phyloP scores from a whole-genome alignment of 148 eudicot genomes.

The Gaultheria prostrata region DNA sequence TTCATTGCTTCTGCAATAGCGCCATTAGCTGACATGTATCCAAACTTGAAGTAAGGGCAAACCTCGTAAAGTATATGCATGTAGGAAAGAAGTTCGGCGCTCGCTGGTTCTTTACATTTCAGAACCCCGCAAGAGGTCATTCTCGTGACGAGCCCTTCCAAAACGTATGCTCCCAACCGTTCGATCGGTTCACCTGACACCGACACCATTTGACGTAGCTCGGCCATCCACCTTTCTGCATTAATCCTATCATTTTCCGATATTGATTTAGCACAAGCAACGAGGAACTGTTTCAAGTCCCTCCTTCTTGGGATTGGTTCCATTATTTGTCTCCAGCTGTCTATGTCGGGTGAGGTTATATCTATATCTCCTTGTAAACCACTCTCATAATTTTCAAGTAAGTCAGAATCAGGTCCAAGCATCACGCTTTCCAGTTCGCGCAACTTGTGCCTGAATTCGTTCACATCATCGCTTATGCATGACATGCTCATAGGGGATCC shows the following conservation, averaged over 20 bases:
- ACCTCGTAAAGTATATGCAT: slow-evolving; percentile 44
- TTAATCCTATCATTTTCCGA: slow-evolving; percentile 28
- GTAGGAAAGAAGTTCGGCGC: slow-evolving; percentile 34
- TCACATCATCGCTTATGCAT: slow-evolving; percentile 31
- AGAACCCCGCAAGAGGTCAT: slow-evolving; percentile 37
- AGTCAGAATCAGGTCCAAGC: slow-evolving; percentile 44
- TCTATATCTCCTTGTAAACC: slow-evolving; percentile 20
- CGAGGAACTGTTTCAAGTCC: slow-evolving; percentile 35
- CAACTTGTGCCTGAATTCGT: slow-evolving; percentile 35
- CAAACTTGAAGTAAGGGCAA: slow-evolving; percentile 56
- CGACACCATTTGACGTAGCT: slow-evolving; percentile 44
- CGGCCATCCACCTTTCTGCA: slow-evolving; percentile 34
- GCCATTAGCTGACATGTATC: slow-evolving; percentile 57
- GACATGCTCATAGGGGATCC: slow-evolving; percentile 32
- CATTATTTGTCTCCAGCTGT: slow-evolving; percentile 43
- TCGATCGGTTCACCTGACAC: slow-evolving; percentile 48
- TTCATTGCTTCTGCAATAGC: slow-evolving; percentile 59
- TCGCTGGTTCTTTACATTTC: slow-evolving; percentile 36
- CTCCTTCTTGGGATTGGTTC: slow-evolving; percentile 24
- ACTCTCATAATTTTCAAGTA: slow-evolving; percentile 23
- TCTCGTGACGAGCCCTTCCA: slow-evolving; percentile 42
- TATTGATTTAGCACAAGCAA: slow-evolving; percentile 39
- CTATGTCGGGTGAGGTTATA: slow-evolving; percentile 22
- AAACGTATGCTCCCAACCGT: slow-evolving; percentile 45
- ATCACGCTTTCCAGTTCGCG: slow-evolving; percentile 40